Evolutionary conservation across 345 rosid genomes (phyloP).

Genomic region (Salix dunnii): DNA sequence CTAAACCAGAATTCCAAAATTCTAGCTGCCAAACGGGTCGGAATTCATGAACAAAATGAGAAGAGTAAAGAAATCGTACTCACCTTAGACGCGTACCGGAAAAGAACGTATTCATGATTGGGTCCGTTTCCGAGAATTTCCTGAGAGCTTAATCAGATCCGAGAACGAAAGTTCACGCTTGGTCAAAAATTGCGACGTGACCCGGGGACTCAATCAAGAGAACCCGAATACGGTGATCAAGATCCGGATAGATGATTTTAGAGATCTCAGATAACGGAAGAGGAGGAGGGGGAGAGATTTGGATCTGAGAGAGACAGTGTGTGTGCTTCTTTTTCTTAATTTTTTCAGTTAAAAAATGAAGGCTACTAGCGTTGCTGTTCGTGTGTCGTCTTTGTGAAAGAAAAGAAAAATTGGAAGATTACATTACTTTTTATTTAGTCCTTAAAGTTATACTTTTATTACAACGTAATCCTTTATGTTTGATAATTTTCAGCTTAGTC

Average conservation of each 20-base stretch:
- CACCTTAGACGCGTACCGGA: slow-evolving; percentile 97
- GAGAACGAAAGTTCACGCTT: slow-evolving; percentile 6
- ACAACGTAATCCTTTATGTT: background rate
- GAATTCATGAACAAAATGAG: background rate
- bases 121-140: slow-evolving; percentile 28
- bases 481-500: background rate
- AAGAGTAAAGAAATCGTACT: slow-evolving; percentile 20
- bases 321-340: background rate
- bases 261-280: slow-evolving; percentile 28
- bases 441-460: too few relatives aligned
- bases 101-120: slow-evolving; percentile 96
- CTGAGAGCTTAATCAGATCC: slow-evolving; percentile 36
- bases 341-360: background rate
- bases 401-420: background rate
- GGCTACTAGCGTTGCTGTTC: background rate
- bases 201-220: background rate
- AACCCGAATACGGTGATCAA: slow-evolving; percentile 21
- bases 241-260: slow-evolving; percentile 32
- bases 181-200: background rate
- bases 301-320: slow-evolving; percentile 42
- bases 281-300: slow-evolving; percentile 30
- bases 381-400: background rate
- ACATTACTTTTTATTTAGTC: background rate
- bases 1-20: slow-evolving; percentile 1
- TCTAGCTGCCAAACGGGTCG: background rate